Percentiles rank a stretch among this genome's conserved stretches.
Evolutionary conservation across 2,329 filamentous ascomycete species (phyloP).

Genomic region (Fusarium sp.): DNA sequence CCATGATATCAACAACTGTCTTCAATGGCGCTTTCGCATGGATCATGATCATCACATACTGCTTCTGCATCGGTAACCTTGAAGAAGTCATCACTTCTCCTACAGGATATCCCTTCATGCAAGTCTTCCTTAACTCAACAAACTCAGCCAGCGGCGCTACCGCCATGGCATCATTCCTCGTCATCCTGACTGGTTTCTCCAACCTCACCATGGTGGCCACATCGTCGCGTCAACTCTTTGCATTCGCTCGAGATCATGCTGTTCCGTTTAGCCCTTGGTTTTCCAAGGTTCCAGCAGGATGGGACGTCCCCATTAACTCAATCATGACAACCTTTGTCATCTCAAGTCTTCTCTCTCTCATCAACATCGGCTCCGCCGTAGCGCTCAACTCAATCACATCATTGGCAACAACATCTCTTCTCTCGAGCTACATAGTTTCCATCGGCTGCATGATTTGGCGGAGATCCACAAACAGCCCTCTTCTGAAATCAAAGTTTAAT

Average conservation of each 20-base stretch:
- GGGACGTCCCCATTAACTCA: slow-evolving; percentile 36
- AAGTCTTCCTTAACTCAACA: slow-evolving; percentile 39
- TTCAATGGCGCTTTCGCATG: slow-evolving; percentile 38
- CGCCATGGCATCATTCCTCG: slow-evolving; percentile 31
- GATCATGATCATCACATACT: slow-evolving; percentile 40
- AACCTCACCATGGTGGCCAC: slow-evolving; percentile 40
- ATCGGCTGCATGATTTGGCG: slow-evolving; percentile 42
- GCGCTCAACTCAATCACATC: slow-evolving; percentile 36
- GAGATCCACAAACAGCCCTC: slow-evolving; percentile 20
- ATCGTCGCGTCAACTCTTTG: slow-evolving; percentile 36
- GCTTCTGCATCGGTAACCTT: slow-evolving; percentile 38
- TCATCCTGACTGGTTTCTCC: slow-evolving; percentile 39
- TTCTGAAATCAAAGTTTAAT: slow-evolving; percentile 31
- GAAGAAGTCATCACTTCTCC: slow-evolving; percentile 32
- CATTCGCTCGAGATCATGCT: slow-evolving; percentile 36
- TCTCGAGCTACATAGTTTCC: slow-evolving; percentile 39
- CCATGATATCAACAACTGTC: slow-evolving; percentile 36
- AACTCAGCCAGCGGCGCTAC: slow-evolving; percentile 30
- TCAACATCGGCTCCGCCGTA: slow-evolving; percentile 39
- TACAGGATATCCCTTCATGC: slow-evolving; percentile 39
- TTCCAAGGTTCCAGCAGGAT: slow-evolving; percentile 23
- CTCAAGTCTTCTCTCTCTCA: slow-evolving; percentile 31
- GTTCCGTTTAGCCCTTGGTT: slow-evolving; percentile 41
- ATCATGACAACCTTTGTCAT: slow-evolving; percentile 35
- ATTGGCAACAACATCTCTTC: slow-evolving; percentile 25